Conservation (phyloP, 202 grass and related monocot species). For the Saccharum hybrid region DNA sequence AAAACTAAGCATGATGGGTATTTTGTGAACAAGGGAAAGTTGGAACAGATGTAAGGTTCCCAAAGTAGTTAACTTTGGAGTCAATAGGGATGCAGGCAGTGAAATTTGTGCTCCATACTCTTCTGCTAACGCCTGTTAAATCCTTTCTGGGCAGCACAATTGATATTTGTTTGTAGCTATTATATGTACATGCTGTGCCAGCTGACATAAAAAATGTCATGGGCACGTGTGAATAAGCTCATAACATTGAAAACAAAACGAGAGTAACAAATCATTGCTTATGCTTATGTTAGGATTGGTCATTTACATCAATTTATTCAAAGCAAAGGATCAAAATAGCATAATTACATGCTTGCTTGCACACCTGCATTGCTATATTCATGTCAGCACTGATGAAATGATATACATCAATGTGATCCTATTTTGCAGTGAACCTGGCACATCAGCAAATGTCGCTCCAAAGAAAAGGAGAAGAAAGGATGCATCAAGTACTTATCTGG, state of each 20-base stretch:
- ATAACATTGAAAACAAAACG: slow-evolving; percentile 33
- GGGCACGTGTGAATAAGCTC: neutral
- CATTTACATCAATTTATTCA: slow-evolving; percentile 36
- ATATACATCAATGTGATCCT: slow-evolving; percentile 29
- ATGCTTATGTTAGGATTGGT: slow-evolving; percentile 14
- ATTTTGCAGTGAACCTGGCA: slow-evolving; percentile 67
- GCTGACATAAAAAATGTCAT: slow-evolving; percentile 12
- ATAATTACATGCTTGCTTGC: slow-evolving; percentile 28
- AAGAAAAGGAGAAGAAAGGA: slow-evolving; percentile 98
- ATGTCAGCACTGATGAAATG: slow-evolving; percentile 40
- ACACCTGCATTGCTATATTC: slow-evolving; percentile 28
- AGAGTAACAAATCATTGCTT: slow-evolving; percentile 7
- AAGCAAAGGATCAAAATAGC: slow-evolving; percentile 16
- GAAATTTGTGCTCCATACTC: slow-evolving; percentile 1
- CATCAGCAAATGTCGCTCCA: slow-evolving; percentile 52
- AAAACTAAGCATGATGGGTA: slow-evolving; percentile 93
- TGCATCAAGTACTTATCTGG: slow-evolving; percentile 46
- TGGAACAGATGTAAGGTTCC: slow-evolving; percentile 93
- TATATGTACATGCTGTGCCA: neutral
- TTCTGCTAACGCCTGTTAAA: slow-evolving; percentile 5
- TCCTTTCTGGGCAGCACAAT: neutral
- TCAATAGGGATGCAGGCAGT: slow-evolving; percentile 19
- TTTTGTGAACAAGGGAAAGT: slow-evolving; percentile 98
- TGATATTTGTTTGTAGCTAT: neutral
- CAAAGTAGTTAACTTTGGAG: slow-evolving; percentile 29